phyloP scores from a whole-genome alignment of 129 eudicot species.

The Kitagawia praeruptora region DNA sequence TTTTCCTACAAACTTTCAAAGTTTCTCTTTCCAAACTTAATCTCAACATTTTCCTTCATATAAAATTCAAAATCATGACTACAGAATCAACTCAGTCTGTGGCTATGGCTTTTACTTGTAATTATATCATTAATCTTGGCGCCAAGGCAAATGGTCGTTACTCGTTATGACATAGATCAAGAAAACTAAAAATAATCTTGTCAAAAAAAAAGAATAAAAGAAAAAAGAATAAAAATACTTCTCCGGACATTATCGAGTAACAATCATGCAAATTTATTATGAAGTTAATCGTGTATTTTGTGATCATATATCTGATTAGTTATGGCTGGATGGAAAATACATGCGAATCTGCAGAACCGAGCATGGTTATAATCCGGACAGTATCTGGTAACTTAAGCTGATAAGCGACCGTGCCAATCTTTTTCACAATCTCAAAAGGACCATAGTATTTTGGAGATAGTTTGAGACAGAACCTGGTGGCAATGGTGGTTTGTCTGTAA shows the following conservation, averaged over 20 bases:
- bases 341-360: constrained; percentile 25
- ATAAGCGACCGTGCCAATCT: no score
- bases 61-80: background rate
- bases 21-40: background rate
- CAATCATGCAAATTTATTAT: background rate
- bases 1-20: background rate
- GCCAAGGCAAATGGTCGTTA: constrained; percentile 27
- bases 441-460: no score
- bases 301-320: background rate
- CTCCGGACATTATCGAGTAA: background rate
- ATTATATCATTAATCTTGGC: background rate
- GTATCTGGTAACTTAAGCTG: no score
- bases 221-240: background rate
- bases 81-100: background rate
- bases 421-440: no score
- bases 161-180: constrained; percentile 12
- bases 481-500: no score
- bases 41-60: background rate
- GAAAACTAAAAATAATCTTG: background rate
- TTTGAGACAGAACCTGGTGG: no score
- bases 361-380: constrained; percentile 27
- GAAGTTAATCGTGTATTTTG: background rate
- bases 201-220: no score
- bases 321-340: constrained; percentile 42
- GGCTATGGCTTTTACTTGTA: constrained; percentile 2